These are phyloP conservation scores for Daedaleopsis nitida DNA, from an alignment of 768 basidiomycete genomes.

Conservation along the genomic window DNA sequence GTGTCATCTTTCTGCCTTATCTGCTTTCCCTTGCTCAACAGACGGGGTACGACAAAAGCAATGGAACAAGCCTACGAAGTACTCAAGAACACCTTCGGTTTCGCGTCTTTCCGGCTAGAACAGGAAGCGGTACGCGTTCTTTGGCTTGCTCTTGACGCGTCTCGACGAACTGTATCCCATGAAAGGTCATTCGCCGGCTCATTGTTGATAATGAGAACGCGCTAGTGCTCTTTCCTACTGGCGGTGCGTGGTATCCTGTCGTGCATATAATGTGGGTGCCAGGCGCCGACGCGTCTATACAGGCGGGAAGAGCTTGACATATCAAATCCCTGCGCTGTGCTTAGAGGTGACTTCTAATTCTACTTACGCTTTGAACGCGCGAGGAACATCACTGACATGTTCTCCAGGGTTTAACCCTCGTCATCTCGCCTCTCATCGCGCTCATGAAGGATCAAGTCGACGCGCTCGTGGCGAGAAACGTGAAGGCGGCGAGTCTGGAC, in stretches of 20 bases:
- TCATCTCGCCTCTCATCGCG: constrained; percentile 87
- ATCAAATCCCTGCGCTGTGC: constrained; percentile 44
- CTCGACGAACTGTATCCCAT: not conserved
- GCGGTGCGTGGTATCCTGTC: constrained; percentile 25
- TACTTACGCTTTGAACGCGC: no score
- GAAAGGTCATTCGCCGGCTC: constrained; percentile 39
- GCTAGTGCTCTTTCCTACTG: constrained; percentile 45
- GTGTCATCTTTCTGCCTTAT: not conserved
- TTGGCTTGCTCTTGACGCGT: not conserved
- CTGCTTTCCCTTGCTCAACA: not conserved
- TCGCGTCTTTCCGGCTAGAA: constrained; percentile 37
- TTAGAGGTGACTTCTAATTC: constrained; percentile 26
- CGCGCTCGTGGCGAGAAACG: constrained; percentile 59
- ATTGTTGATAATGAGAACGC: constrained; percentile 43
- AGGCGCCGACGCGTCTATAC: not conserved
- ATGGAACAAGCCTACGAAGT: constrained; percentile 40
- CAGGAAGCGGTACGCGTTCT: constrained; percentile 36
- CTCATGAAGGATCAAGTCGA: constrained; percentile 91
- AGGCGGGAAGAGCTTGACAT: constrained; percentile 43
- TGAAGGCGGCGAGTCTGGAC: constrained; percentile 62
- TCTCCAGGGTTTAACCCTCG: constrained; percentile 76
- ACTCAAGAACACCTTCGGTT: constrained; percentile 38
- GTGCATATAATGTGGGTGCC: not conserved
- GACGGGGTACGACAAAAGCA: not conserved
- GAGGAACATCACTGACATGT: not conserved